Conservation (phyloP, 495 filamentous ascomycete species). For the Aspergillus heteromorphus region DNA sequence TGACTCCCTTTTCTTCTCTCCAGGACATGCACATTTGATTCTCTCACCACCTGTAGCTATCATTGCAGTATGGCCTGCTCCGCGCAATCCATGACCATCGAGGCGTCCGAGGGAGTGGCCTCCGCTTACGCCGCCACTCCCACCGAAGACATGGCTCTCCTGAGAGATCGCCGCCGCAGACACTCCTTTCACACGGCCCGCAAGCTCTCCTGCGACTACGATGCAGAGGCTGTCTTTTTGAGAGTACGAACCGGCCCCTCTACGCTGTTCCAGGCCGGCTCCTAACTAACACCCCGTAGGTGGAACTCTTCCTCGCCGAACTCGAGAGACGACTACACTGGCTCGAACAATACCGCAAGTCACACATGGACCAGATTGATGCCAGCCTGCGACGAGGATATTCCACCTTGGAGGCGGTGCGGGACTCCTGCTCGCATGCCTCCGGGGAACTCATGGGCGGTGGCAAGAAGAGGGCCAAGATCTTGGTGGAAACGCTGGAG, state of each 20-base stretch:
- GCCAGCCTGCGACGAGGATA: conserved; percentile 76
- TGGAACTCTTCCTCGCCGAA: conserved; percentile 85
- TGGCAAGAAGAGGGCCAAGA: conserved; percentile 73
- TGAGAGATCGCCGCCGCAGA: conserved; percentile 48
- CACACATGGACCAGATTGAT: conserved; percentile 76
- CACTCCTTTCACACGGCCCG: conserved; percentile 62
- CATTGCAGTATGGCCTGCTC: conserved; percentile 40
- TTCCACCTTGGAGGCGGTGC: conserved; percentile 77
- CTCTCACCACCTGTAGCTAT: background rate
- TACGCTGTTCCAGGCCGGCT: background rate
- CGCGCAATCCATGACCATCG: conserved; percentile 40
- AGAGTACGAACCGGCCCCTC: conserved; percentile 38
- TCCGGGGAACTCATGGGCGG: conserved; percentile 87
- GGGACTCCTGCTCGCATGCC: conserved; percentile 81
- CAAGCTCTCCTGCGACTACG: conserved; percentile 58
- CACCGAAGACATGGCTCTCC: conserved; percentile 29
- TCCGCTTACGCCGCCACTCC: conserved; percentile 30
- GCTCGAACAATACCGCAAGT: conserved; percentile 81
- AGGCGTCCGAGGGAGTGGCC: conserved; percentile 23
- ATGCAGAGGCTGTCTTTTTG: conserved; percentile 63
- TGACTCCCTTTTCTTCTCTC: conserved; percentile 3
- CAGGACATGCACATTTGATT: conserved; percentile 10
- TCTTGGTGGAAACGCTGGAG: conserved; percentile 94
- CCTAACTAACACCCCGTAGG: conserved; percentile 40
- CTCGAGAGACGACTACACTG: conserved; percentile 80